Conservation (phyloP, 805 yeast genomes). For the Saccharomycopsis selenospora region DNA sequence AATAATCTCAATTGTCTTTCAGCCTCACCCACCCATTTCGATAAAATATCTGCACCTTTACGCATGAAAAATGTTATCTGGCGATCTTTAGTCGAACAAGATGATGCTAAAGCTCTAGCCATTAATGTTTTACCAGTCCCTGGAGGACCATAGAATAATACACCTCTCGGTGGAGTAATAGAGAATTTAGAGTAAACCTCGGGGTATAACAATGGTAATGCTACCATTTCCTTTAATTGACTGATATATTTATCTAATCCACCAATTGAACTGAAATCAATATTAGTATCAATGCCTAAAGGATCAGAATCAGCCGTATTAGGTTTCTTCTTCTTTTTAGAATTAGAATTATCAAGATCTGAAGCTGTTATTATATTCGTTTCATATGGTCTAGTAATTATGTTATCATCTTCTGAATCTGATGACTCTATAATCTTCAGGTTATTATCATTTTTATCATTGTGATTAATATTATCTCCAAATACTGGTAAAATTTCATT, state of each 20-base stretch:
- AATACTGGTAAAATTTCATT: conserved; percentile 82
- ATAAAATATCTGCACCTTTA: conserved; percentile 94
- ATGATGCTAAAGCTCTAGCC: conserved; percentile 96
- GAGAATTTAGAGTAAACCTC: conserved; percentile 85
- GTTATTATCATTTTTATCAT: conserved; percentile 27
- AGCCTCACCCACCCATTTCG: conserved; percentile 99
- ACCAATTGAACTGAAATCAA: conserved; percentile 80
- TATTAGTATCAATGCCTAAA: conserved; percentile 79
- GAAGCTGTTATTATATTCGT: conserved; percentile 28
- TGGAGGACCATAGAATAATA: conserved; percentile 96
- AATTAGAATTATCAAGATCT: conserved; percentile 25
- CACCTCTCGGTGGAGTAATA: conserved; percentile 96
- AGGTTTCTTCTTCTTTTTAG: conserved; percentile 43
- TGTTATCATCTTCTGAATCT: conserved; percentile 41
- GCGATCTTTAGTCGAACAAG: conserved; percentile 75
- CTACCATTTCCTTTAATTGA: conserved; percentile 94
- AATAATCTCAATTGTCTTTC: conserved; percentile 85
- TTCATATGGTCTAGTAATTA: conserved; percentile 24
- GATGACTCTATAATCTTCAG: conserved; percentile 31
- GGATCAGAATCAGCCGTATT: conserved; percentile 87
- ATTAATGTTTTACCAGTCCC: conserved; percentile 97
- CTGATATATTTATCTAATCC: conserved; percentile 87
- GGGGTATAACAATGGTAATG: conserved; percentile 86
- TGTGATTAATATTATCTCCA: conserved; percentile 36
- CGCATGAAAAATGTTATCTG: conserved; percentile 96